A percentile compares a stretch with the other conserved stretches of the same genome.
These are phyloP conservation scores for Phialophora expanda DNA, from an alignment of 2,329 filamentous ascomycete species.

Conservation along the genomic window DNA sequence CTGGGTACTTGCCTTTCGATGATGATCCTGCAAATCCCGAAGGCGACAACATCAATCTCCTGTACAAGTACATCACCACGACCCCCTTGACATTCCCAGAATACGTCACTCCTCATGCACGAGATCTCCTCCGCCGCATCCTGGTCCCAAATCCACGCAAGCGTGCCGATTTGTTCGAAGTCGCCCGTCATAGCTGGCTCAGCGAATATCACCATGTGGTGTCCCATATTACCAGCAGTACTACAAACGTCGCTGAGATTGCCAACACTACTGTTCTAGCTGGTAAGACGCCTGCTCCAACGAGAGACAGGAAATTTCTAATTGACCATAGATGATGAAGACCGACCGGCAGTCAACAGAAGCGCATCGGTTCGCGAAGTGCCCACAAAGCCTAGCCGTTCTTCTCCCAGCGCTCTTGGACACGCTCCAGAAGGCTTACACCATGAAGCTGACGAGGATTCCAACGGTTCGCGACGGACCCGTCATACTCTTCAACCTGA, in stretches of 20 bases:
- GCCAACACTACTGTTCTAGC: slow-evolving; percentile 74
- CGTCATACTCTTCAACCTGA: slow-evolving; percentile 95
- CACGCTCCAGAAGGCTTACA: slow-evolving; percentile 31
- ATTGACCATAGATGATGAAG: slow-evolving; percentile 49
- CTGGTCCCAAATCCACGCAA: slow-evolving; percentile 94
- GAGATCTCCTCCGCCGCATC: slow-evolving; percentile 89
- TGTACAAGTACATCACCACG: slow-evolving; percentile 99
- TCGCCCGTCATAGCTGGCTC: slow-evolving; percentile 96
- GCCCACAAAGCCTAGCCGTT: slow-evolving; percentile 22
- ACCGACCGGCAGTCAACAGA: slow-evolving; percentile 71
- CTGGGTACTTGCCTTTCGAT: slow-evolving; percentile 95
- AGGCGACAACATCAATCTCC: slow-evolving; percentile 96
- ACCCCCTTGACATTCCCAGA: slow-evolving; percentile 97
- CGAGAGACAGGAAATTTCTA: slow-evolving; percentile 8
- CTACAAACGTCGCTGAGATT: slow-evolving; percentile 83
- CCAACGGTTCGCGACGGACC: slow-evolving; percentile 70
- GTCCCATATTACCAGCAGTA: slow-evolving; percentile 94
- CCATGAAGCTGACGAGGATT: slow-evolving; percentile 61
- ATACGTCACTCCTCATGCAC: slow-evolving; percentile 95
- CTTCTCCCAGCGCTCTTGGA: slow-evolving; percentile 51
- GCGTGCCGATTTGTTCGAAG: slow-evolving; percentile 94
- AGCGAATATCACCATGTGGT: slow-evolving; percentile 97
- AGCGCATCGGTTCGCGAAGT: slow-evolving; percentile 88
- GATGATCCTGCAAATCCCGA: slow-evolving; percentile 98
- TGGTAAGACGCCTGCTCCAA: slow-evolving; percentile 48